Percentiles rank a stretch among this genome's conserved stretches.
These are phyloP conservation scores for Salinomyces thailandicus DNA, from an alignment of 2,329 filamentous ascomycete species.

Conservation along the genomic window DNA sequence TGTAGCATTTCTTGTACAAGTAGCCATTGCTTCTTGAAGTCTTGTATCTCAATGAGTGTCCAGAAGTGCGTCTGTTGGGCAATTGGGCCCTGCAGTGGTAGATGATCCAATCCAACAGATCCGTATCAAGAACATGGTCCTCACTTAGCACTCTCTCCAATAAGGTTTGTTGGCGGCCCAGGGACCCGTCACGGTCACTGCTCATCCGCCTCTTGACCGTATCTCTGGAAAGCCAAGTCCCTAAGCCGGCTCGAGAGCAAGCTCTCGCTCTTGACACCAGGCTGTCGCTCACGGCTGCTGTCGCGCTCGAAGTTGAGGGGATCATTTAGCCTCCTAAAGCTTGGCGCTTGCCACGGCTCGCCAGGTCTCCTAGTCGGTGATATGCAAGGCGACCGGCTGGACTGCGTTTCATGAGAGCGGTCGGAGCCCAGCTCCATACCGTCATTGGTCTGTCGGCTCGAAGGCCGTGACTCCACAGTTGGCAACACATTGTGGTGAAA, in stretches of 20 bases:
- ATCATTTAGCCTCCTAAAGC: constrained; percentile 6
- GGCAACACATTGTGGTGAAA: constrained; percentile 16
- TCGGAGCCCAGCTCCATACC: constrained; percentile 17
- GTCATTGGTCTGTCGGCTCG: constrained; percentile 19
- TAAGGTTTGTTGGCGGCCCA: too few species aligned
- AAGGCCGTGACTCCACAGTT: constrained; percentile 20
- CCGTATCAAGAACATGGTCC: too few species aligned
- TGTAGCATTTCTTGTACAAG: too few species aligned
- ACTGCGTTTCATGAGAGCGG: constrained; percentile 11
- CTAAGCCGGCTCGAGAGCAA: constrained; percentile 59
- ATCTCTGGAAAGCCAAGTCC: constrained; percentile 39
- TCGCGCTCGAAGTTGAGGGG: constrained; percentile 13
- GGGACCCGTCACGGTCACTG: too few species aligned
- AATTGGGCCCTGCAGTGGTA: too few species aligned
- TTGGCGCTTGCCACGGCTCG: neutral
- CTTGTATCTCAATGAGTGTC: too few species aligned
- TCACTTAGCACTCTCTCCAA: too few species aligned
- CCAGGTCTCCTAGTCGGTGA: neutral
- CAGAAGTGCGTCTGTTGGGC: too few species aligned
- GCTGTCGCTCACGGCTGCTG: constrained; percentile 47
- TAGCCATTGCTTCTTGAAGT: too few species aligned
- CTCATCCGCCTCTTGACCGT: too few species aligned
- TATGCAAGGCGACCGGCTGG: constrained; percentile 3
- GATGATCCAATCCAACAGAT: too few species aligned
- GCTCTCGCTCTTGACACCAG: constrained; percentile 42